These are phyloP conservation scores for Yarrowia galli DNA, from an alignment of 1,139 yeast species.

Conservation along the genomic window DNA sequence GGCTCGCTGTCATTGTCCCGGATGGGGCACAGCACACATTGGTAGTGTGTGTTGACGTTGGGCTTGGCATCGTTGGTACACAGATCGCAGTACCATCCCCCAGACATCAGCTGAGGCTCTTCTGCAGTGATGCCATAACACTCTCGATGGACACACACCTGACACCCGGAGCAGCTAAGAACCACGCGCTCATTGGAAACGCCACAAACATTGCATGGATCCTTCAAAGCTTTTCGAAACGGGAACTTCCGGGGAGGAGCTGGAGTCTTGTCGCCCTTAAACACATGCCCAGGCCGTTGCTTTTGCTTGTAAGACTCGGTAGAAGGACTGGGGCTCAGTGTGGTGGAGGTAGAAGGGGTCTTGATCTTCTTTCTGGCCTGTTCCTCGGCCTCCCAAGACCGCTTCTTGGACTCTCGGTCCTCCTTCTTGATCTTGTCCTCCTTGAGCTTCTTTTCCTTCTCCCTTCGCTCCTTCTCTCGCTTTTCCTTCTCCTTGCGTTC, in stretches of 20 bases:
- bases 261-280: not conserved
- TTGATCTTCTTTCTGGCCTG: not conserved
- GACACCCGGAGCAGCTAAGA: constrained; percentile 71
- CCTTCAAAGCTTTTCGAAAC: not conserved
- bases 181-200: constrained; percentile 54
- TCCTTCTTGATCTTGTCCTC: constrained; percentile 39
- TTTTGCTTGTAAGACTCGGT: not conserved
- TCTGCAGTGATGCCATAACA: constrained; percentile 65
- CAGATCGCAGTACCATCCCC: constrained; percentile 78
- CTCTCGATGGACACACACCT: constrained; percentile 69
- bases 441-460: constrained; percentile 41
- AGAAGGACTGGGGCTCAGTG: not conserved
- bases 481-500: constrained; percentile 30
- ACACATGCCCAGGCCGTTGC: constrained; percentile 7
- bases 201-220: constrained; percentile 67
- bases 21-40: constrained; percentile 72
- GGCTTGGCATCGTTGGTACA: constrained; percentile 78
- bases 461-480: constrained; percentile 41
- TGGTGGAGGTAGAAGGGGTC: not conserved
- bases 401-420: constrained; percentile 23
- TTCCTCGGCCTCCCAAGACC: constrained; percentile 1
- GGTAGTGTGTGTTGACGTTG: constrained; percentile 60
- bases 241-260: not conserved
- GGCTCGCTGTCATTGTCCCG: constrained; percentile 58
- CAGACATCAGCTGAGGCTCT: constrained; percentile 24